phyloP scores from a whole-genome alignment of 176 grass and related monocot genomes.

The Hyparrhenia diplandra region DNA sequence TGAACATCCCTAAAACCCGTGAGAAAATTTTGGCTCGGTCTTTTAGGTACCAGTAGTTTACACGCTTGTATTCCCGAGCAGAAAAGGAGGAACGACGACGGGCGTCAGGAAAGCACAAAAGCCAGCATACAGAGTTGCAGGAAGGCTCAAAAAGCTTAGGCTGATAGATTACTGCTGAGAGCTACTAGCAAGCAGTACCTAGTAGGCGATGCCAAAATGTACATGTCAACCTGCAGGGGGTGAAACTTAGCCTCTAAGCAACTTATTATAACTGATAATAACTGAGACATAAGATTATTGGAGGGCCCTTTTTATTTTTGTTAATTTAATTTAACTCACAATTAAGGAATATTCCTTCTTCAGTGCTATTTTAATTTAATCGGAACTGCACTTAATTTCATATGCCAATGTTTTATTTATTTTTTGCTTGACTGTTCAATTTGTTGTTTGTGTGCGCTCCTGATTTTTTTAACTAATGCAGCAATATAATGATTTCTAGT shows the following conservation, averaged over 20 bases:
- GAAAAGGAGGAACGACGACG: constrained; percentile 5
- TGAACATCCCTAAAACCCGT: constrained; percentile 21
- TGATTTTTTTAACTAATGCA: no score
- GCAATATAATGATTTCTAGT: no score
- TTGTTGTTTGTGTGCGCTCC: no score
- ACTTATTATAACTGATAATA: not conserved
- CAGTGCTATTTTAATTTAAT: no score
- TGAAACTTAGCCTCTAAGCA: constrained; percentile 35
- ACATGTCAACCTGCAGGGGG: constrained; percentile 8
- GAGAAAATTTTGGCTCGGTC: constrained; percentile 10
- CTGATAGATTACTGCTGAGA: not conserved
- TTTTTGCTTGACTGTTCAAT: no score
- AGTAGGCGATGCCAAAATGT: not conserved
- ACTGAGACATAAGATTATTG: not conserved
- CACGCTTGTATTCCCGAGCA: constrained; percentile 10
- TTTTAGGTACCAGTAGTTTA: constrained; percentile 28
- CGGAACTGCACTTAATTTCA: not conserved
- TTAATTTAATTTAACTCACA: not conserved
- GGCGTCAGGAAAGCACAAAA: constrained; percentile 7
- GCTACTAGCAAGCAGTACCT: not conserved
- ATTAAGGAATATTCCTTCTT: not conserved
- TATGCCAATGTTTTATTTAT: not conserved
- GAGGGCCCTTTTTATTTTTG: not conserved
- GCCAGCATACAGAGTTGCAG: not conserved
- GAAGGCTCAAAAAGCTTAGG: not conserved